Evolutionary conservation across 2,329 filamentous ascomycete species (phyloP), one percentile per base, ranked within the genome.

Genomic region (Beauveria brongniartii): DNA sequence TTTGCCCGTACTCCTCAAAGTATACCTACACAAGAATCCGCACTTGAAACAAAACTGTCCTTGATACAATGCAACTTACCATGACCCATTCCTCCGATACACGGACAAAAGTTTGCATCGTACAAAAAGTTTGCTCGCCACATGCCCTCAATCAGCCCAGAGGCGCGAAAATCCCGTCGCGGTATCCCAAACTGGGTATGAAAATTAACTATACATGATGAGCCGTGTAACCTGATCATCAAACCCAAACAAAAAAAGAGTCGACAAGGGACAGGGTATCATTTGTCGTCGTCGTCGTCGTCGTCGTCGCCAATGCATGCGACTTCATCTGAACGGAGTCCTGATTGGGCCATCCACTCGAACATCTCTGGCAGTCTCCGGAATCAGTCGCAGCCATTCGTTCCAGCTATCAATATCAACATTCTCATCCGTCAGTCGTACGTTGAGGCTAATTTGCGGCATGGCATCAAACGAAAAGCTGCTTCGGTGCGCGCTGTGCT

Each of bases 361-460:
- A 60, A 84, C 74, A 62, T 84, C 81, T 65, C 74, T 78, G 64
- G 84, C 77, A 8, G 80, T 78, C 61, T 83, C 80, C 2, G 82
- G 82, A 77, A 85, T 81, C 67, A 81, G 72, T 24, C 82, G 78
- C 64, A 85, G 69, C 81, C 82, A 85, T 66, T 85, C 82, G 59
- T 78, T 74, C 82, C 82, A 84, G 59, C 72, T 78, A 55, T 84
- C 81, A 58, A 79, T 68, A 63, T 82, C 78, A 62, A 82, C 70
- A 34, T 75, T 75, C 26, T 82, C 80, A 46, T 83, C 81, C 2
- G 75, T 75, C 47, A 85, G 69, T 28, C 77, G 75, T 59, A 85
- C 75, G 10, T 77, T 79, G 8, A 85, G 67, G 56, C 77, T 78
- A 41, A 85, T 63, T 59, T 81, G 78, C 2, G 78, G 73, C 28